Base-by-base conservation (phyloP, 1,284 basidiomycete species). In the Rhodotorula sp. region DNA sequence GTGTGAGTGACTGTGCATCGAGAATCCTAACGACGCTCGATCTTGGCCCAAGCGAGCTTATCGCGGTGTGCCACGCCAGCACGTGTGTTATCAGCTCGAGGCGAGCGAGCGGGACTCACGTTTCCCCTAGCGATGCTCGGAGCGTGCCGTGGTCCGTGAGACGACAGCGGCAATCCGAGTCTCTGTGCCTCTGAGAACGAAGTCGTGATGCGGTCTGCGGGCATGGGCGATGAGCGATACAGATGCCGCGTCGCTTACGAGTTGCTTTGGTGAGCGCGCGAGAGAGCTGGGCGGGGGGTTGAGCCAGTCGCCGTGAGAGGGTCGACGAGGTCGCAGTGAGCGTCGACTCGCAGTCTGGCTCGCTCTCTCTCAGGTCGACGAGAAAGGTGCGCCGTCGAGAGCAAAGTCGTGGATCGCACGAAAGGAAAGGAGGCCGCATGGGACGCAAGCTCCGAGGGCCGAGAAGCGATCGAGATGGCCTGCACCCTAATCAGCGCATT, bases 91-190 rank as follows among this genome's bases (percentile, higher is more conserved):
- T 29, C 27, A 10, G 27, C 22, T 6, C 13, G 46, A 48, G 2
- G 2, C 30, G 15, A 44, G 2, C 30, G 15, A 44, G 24, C 19
- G 19, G 9, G 22, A 36, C 66, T 32, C 30, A 56, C 68, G 20
- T 59, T 30, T 17, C 69, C 69, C 0, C 70, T 59, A 3, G 52
- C 52, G 13, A 71, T 59, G 5, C 59, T 62, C 2, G 70, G 61
- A 2, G 54, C 51, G 44, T 66, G 62, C 15, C 34, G 29, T 1
- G 57, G 29, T 5, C 66, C 60, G 53, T 68, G 59, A 15, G 60
- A 63, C 19, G 63, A 65, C 34, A 71, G 51, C 7, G 70, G 63
- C 6, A 48, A 20, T 0, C 63, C 63, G 4, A 32, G 29, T 1
- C 22, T 47, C n/a, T 56, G 36, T 0, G 70, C 62, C 22, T 65